These are phyloP conservation scores for Torulaspora quercuum DNA, from an alignment of 805 yeast species.

Conservation along the genomic window DNA sequence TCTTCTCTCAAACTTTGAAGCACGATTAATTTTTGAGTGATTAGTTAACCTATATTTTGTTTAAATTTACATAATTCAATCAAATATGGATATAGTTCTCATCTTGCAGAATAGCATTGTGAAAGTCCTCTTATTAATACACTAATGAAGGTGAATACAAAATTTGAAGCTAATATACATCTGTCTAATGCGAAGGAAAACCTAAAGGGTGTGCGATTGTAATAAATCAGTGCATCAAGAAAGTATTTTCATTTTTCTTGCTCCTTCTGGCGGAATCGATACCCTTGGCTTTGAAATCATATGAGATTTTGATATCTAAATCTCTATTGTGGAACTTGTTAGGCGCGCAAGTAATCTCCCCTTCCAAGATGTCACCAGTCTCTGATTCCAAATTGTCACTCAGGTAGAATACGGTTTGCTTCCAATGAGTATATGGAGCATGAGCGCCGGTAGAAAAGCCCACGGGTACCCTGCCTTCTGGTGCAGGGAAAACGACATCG, in stretches of 20 bases:
- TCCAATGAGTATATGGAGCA: conserved; percentile 96
- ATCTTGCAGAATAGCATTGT: too few relatives aligned
- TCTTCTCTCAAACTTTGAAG: conserved; percentile 64
- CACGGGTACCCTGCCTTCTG: conserved; percentile 52
- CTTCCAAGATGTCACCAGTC: conserved; percentile 70
- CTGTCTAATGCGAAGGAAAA: too few relatives aligned
- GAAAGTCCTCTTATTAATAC: not conserved
- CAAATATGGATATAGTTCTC: too few relatives aligned
- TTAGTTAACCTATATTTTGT: conserved; percentile 1
- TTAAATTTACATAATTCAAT: conserved; percentile 1
- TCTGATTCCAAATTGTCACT: conserved; percentile 73
- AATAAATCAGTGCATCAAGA: conserved; percentile 60
- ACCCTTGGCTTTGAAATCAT: conserved; percentile 42
- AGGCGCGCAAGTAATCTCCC: conserved; percentile 73
- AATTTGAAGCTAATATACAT: conserved; percentile 6
- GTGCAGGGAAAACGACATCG: conserved; percentile 79
- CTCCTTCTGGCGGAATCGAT: conserved; percentile 52
- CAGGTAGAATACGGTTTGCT: conserved; percentile 92
- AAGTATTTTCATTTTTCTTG: conserved; percentile 57
- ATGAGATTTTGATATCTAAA: conserved; percentile 71
- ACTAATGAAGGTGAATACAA: not conserved
- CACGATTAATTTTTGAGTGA: conserved; percentile 43
- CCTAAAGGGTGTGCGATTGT: too few relatives aligned
- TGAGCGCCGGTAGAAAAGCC: conserved; percentile 92
- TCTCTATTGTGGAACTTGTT: conserved; percentile 81